Conservation (phyloP, 2,329 filamentous ascomycete genomes). For the Didymella pomorum region DNA sequence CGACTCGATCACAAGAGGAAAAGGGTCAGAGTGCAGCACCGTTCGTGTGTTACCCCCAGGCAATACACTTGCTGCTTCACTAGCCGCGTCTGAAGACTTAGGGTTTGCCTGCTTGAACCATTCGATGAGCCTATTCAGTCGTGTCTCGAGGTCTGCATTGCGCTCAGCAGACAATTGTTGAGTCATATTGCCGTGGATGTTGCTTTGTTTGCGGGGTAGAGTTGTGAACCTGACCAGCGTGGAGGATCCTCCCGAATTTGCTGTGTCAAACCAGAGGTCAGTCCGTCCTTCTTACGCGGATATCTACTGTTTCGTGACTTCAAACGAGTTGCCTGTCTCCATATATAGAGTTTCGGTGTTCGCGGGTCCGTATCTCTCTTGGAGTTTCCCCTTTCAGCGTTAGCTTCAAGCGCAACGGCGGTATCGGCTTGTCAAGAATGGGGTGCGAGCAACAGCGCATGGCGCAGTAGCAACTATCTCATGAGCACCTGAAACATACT, state of each 20-base stretch:
- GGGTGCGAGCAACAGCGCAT: background rate
- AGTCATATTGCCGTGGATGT: background rate
- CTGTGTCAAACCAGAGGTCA: too few species aligned
- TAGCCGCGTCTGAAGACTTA: background rate
- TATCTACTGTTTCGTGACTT: background rate
- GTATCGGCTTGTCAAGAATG: background rate
- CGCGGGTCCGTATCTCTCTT: background rate
- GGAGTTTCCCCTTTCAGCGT: background rate
- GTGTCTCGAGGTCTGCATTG: background rate
- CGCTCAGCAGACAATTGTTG: background rate
- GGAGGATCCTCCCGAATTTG: background rate
- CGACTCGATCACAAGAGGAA: background rate
- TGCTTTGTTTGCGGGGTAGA: background rate
- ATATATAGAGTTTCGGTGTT: background rate
- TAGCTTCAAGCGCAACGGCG: background rate
- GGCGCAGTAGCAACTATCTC: background rate
- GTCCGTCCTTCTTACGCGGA: background rate
- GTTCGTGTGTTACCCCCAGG: background rate
- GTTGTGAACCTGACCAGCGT: background rate
- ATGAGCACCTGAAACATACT: too few species aligned
- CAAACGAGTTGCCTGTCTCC: background rate
- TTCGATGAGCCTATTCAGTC: background rate
- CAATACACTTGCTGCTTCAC: background rate
- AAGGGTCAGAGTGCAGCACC: background rate
- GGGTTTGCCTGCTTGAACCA: background rate